A percentile compares a stretch with the other conserved stretches of the same genome.
Evolutionary conservation across 768 basidiomycete species (phyloP).

Genomic region (Suillus discolor): DNA sequence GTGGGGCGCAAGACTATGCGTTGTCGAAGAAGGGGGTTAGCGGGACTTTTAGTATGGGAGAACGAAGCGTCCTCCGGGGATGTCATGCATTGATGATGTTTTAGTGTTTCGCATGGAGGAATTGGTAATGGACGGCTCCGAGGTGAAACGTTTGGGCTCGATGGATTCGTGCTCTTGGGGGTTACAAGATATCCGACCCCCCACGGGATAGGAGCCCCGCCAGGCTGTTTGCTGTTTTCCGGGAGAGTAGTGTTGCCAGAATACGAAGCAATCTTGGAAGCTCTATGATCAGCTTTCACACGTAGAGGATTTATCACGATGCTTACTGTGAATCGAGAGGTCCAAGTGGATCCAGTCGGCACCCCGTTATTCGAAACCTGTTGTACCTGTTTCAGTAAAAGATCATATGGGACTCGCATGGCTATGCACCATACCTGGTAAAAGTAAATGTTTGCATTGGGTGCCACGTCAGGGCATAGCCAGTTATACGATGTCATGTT

Average conservation of each 20-base stretch:
- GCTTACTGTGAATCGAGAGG: slow-evolving; percentile 41
- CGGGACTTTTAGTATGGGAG: not conserved
- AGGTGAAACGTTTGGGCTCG: not conserved
- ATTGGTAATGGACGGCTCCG: not conserved
- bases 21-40: not conserved
- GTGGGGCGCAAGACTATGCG: not conserved
- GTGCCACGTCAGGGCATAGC: slow-evolving; percentile 40
- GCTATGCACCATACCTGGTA: slow-evolving; percentile 34
- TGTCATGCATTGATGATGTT: not conserved
- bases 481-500: slow-evolving; percentile 36
- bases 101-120: not conserved
- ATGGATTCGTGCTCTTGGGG: not conserved
- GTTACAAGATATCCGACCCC: slow-evolving; percentile 29
- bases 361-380: slow-evolving; percentile 35
- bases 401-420: not conserved
- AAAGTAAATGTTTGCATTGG: slow-evolving; percentile 42
- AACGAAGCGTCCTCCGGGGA: not conserved
- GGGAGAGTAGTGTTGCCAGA: slow-evolving; percentile 30
- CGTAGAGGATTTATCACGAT: not conserved
- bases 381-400: not conserved
- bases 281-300: not conserved
- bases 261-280: slow-evolving; percentile 35
- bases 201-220: slow-evolving; percentile 40
- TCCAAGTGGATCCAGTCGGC: slow-evolving; percentile 32
- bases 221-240: slow-evolving; percentile 33